A percentile compares a stretch with the other conserved stretches of the same genome.
Conservation (phyloP, 129 eudicot genomes). For the Flaveria sonorensis region DNA sequence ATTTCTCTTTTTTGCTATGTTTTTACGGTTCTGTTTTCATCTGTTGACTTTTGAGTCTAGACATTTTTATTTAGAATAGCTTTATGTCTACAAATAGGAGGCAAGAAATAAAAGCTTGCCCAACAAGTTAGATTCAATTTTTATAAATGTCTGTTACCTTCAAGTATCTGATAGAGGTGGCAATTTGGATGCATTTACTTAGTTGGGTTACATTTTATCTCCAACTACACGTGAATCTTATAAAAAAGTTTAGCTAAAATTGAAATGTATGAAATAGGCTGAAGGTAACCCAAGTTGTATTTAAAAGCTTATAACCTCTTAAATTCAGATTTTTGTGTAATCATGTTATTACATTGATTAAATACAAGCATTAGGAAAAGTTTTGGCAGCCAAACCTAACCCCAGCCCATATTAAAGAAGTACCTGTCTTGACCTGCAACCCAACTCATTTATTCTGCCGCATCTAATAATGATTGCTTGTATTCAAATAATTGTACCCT, state of each 20-base stretch:
- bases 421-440: not conserved
- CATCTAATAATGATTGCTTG: not conserved
- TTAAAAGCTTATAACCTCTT: conserved; percentile 8
- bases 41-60: not conserved
- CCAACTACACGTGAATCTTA: not conserved
- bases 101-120: not conserved
- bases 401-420: not conserved
- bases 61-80: conserved; percentile 1
- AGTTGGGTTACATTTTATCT: not conserved
- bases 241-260: not conserved
- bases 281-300: not conserved
- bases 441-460: not conserved
- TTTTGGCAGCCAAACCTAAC: not conserved
- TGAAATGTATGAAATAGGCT: not conserved
- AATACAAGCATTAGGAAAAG: not conserved
- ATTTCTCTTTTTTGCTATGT: conserved; percentile 9
- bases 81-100: conserved; percentile 4
- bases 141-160: conserved; percentile 11
- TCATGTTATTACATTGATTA: not conserved
- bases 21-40: not conserved
- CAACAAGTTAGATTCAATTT: not conserved
- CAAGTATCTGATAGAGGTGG: not conserved
- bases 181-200: conserved; percentile 1
- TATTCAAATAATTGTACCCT: not conserved
- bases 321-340: not conserved